Evolutionary conservation across 2,329 filamentous ascomycete genomes (phyloP).

Genomic region (Biscogniauxia mediterranea): DNA sequence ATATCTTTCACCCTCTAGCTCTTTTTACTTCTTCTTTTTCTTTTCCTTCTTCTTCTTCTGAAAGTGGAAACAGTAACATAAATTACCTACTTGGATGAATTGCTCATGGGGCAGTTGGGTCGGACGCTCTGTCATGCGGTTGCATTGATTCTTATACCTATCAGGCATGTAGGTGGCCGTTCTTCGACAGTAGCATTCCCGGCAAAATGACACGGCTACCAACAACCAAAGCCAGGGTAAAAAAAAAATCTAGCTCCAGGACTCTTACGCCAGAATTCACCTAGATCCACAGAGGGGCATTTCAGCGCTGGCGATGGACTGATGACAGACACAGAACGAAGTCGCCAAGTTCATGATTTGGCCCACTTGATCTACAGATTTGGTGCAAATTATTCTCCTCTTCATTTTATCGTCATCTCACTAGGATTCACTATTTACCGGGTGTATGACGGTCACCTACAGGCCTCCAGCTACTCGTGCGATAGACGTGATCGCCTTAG

Average conservation of each 20-base stretch:
- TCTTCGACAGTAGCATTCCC: neutral
- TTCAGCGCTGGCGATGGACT: neutral
- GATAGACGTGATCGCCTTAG: neutral
- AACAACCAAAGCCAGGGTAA: neutral
- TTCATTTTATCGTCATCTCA: conserved; percentile 15
- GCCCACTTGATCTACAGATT: conserved; percentile 16
- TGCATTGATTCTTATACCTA: neutral
- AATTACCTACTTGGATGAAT: too few relatives aligned
- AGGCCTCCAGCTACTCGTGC: neutral
- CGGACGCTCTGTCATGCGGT: neutral
- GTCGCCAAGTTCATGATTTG: conserved; percentile 3
- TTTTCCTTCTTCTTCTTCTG: neutral
- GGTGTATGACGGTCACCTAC: conserved; percentile 7
- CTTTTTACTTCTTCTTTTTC: neutral
- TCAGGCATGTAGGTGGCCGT: neutral
- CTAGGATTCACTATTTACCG: conserved; percentile 8
- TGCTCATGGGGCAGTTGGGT: neutral
- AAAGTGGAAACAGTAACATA: neutral
- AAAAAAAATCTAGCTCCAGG: neutral
- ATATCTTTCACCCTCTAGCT: neutral
- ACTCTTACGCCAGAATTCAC: neutral
- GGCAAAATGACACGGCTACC: neutral
- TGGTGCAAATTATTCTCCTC: conserved; percentile 9
- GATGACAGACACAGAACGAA: neutral
- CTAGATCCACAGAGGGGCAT: neutral